Percentiles rank a stretch among this genome's conserved stretches.
These are phyloP conservation scores for Fusarium sp. DNA, from an alignment of 2,329 filamentous ascomycete species.

Conservation along the genomic window DNA sequence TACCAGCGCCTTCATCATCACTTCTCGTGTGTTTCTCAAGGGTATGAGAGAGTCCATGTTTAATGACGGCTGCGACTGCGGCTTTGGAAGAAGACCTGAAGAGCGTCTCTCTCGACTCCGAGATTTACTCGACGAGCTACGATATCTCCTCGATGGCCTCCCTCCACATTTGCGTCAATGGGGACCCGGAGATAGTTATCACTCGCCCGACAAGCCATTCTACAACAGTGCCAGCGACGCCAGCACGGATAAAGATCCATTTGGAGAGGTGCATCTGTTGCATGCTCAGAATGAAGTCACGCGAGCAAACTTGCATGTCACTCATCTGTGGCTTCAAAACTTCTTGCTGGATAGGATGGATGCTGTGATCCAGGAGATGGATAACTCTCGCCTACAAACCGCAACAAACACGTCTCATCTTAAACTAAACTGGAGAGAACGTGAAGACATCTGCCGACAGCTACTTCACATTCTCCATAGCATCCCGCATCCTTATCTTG, in stretches of 20 bases:
- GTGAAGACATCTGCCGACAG: conserved; percentile 51
- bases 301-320: conserved; percentile 50
- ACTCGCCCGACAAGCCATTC: neutral
- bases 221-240: neutral
- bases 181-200: conserved; percentile 2
- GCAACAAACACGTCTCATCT: conserved; percentile 5
- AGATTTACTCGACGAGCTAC: conserved; percentile 42
- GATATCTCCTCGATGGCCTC: conserved; percentile 45
- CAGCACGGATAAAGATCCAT: neutral
- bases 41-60: conserved; percentile 28
- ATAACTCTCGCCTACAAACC: neutral
- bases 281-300: conserved; percentile 41
- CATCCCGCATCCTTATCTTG: conserved; percentile 45
- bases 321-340: conserved; percentile 52
- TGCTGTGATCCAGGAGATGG: conserved; percentile 29
- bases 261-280: neutral
- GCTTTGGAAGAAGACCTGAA: conserved; percentile 7
- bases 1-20: conserved; percentile 43
- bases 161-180: conserved; percentile 31
- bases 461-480: conserved; percentile 49
- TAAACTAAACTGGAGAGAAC: conserved; percentile 43
- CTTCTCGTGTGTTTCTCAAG: conserved; percentile 43
- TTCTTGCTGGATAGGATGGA: conserved; percentile 49
- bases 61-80: conserved; percentile 21
- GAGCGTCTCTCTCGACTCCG: conserved; percentile 29